These are phyloP conservation scores for Paratinospora sagittata DNA, from an alignment of 164 flowering plant genomes.

Conservation along the genomic window DNA sequence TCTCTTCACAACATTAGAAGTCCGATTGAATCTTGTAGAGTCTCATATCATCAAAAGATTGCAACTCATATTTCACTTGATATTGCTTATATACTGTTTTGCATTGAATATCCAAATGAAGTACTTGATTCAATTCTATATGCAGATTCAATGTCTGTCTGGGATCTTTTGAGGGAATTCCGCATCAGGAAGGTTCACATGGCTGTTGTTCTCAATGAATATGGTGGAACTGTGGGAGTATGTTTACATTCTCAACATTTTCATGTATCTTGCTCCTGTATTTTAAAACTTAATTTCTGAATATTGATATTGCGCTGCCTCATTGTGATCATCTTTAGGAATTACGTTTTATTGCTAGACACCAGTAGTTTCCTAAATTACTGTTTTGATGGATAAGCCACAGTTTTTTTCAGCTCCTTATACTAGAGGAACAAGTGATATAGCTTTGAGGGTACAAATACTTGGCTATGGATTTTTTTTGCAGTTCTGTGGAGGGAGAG, in stretches of 20 bases:
- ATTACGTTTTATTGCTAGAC: not conserved
- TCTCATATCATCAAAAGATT: too few relatives aligned
- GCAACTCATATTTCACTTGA: too few relatives aligned
- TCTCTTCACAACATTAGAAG: not conserved
- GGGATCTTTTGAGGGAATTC: constrained; percentile 96
- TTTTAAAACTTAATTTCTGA: constrained; percentile 3
- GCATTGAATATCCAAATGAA: not conserved
- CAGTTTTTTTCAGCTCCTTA: not conserved
- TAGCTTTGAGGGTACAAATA: too few relatives aligned
- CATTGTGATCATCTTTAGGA: not conserved
- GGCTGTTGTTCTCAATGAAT: constrained; percentile 98
- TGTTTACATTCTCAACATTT: constrained; percentile 24
- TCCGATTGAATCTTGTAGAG: not conserved
- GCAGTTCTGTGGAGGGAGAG: too few relatives aligned
- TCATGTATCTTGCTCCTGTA: not conserved
- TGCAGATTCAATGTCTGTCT: constrained; percentile 98
- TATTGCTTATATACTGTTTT: not conserved
- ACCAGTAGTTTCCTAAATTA: not conserved
- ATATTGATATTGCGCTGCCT: not conserved
- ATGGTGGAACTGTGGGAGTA: constrained; percentile 99
- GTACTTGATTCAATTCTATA: not conserved
- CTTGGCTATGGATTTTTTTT: too few relatives aligned
- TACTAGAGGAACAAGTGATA: too few relatives aligned
- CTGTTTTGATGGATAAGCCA: not conserved
- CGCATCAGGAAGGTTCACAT: constrained; percentile 99